A percentile compares a stretch with the other conserved stretches of the same genome.
Conservation (phyloP, 2,329 filamentous ascomycete species). For the Aspergillus aculeatinus region DNA sequence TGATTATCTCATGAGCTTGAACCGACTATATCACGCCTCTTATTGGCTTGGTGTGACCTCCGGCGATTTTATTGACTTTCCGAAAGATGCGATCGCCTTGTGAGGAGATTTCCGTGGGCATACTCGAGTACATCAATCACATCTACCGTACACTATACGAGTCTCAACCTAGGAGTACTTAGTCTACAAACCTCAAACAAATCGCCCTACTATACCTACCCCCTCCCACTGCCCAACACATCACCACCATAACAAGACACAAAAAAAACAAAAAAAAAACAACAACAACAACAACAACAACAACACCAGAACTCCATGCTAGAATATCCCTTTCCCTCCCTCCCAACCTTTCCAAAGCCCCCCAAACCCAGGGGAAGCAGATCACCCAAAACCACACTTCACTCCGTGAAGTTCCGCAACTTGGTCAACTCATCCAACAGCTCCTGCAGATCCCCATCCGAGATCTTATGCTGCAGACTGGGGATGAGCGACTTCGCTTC, state of each 20-base stretch:
- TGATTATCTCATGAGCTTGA: not conserved
- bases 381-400: not conserved
- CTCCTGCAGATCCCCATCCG: conserved; percentile 82
- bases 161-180: too few relatives aligned
- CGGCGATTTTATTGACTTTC: not conserved
- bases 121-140: too few relatives aligned
- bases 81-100: not conserved
- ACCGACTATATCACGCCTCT: not conserved
- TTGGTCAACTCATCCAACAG: conserved; percentile 89
- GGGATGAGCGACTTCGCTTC: conserved; percentile 97
- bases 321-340: conserved; percentile 9
- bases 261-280: too few relatives aligned
- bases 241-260: not conserved
- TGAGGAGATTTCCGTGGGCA: not conserved
- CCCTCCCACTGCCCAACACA: not conserved
- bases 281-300: too few relatives aligned
- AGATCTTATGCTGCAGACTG: conserved; percentile 82
- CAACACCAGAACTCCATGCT: conserved; percentile 19
- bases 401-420: conserved; percentile 56
- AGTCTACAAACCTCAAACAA: not conserved
- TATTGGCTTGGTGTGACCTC: not conserved
- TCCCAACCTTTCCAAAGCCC: too few relatives aligned
- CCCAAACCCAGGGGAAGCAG: too few relatives aligned
- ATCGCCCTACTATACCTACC: too few relatives aligned
- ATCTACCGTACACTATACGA: too few relatives aligned